Conservation (phyloP, 345 rosid genomes). For the Gossypium bickii region DNA sequence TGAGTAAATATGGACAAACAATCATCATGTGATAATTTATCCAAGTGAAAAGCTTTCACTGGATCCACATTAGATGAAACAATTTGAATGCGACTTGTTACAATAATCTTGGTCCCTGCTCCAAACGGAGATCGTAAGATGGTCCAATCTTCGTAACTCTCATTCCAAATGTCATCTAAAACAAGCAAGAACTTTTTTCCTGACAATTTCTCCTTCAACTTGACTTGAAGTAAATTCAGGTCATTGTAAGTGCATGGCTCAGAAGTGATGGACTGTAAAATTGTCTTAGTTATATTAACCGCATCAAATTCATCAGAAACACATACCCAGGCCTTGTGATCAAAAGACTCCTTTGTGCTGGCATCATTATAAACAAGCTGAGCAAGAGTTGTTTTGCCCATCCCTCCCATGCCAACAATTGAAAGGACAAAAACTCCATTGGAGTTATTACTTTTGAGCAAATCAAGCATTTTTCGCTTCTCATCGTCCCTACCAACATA, state of each 20-base stretch:
- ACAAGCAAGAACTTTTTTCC: too few relatives aligned
- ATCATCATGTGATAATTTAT: background rate
- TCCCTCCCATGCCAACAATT: background rate
- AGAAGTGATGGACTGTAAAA: too few relatives aligned
- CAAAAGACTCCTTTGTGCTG: background rate
- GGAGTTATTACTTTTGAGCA: background rate
- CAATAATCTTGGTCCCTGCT: too few relatives aligned
- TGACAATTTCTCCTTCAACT: too few relatives aligned
- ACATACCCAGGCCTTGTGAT: background rate
- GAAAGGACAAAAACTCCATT: background rate
- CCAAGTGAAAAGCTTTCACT: background rate
- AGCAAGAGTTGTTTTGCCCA: background rate
- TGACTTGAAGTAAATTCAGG: too few relatives aligned
- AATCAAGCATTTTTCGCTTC: background rate
- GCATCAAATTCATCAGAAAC: background rate
- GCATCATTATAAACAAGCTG: background rate
- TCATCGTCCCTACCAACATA: background rate
- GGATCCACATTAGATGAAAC: background rate
- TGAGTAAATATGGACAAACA: slow-evolving; percentile 3
- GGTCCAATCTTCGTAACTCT: too few relatives aligned
- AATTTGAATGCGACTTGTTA: background rate
- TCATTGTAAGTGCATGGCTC: too few relatives aligned
- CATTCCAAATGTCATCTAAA: too few relatives aligned
- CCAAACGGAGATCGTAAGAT: too few relatives aligned
- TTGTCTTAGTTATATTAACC: too few relatives aligned